A percentile compares a stretch with the other conserved stretches of the same genome.
Conservation (phyloP, 495 filamentous ascomycete species). For the Aeminium ludgeri region DNA sequence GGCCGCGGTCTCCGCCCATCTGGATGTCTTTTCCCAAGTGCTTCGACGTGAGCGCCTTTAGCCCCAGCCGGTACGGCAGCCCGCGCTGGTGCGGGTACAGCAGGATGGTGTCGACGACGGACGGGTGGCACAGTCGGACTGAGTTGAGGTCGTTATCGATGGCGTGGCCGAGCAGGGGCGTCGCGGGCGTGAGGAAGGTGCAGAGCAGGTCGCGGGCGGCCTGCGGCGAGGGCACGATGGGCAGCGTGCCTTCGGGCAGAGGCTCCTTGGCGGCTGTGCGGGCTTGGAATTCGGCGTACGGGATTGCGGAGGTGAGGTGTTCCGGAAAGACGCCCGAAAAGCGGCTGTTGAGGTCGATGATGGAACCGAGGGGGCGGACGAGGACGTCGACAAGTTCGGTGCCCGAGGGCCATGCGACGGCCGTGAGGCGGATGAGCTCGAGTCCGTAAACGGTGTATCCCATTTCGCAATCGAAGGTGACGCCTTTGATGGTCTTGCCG, state of each 20-base stretch:
- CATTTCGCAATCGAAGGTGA: slow-evolving; percentile 96
- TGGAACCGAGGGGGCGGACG: slow-evolving; percentile 64
- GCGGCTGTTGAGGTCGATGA: slow-evolving; percentile 77
- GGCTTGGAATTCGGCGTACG: slow-evolving; percentile 28
- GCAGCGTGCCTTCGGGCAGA: slow-evolving; percentile 29
- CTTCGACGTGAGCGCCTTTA: slow-evolving; percentile 48
- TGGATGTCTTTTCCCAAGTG: slow-evolving; percentile 64
- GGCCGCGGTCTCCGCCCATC: slow-evolving; percentile 47
- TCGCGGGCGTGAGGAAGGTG: slow-evolving; percentile 48
- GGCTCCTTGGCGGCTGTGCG: not conserved
- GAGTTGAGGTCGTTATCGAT: slow-evolving; percentile 89
- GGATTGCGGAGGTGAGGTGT: slow-evolving; percentile 50
- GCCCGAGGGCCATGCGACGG: slow-evolving; percentile 68
- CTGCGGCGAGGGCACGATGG: slow-evolving; percentile 51
- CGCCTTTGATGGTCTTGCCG: slow-evolving; percentile 23
- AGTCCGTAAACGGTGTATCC: slow-evolving; percentile 74
- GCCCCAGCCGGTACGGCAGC: slow-evolving; percentile 56
- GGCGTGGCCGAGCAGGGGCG: slow-evolving; percentile 79
- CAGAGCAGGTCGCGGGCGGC: slow-evolving; percentile 60
- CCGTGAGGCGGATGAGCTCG: slow-evolving; percentile 79
- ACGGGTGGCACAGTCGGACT: slow-evolving; percentile 64
- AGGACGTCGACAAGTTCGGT: slow-evolving; percentile 64
- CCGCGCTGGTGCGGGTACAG: slow-evolving; percentile 63
- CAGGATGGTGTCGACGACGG: slow-evolving; percentile 70
- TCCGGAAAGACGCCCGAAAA: slow-evolving; percentile 72